Base-by-base conservation (phyloP, 768 basidiomycete species). In the Mycena rebaudengoi region DNA sequence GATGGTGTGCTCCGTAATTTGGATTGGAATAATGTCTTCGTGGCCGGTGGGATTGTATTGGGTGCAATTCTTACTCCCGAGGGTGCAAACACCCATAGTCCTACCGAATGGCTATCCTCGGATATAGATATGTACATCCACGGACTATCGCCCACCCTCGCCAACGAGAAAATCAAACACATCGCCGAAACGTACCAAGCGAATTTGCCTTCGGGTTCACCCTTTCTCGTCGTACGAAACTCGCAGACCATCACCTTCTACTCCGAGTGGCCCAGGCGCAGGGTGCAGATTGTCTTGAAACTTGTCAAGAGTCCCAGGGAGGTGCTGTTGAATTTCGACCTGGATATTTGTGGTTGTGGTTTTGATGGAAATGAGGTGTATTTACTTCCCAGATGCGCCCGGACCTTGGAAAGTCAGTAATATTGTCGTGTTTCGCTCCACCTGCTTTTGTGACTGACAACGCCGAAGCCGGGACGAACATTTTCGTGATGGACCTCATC, bases 231-330 rank as follows among this genome's bases (percentile, higher is more conserved):
- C 49, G 68, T 69, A 28, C 52, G 69, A 2, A 67, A 67, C n/a
- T 65, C 66, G 20, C 69, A 65, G 37, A 67, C 69, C 6, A 67
- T 67, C 29, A 69, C 66, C 2, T 26, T 69, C 18, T 69, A 67
- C 43, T 64, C 69, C 0, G 33, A 48, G 23, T 69, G 56, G 53
- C 66, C 65, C 3, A 67, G 32, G 23, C 56, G 60, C 14, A 45
- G 66, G 21, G 59, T 69, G 25, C 69, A 69, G 26, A 65, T 67
- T 23, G 66, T 69, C 13, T 37, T 69, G 43, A 69, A 69, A 63
- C 44, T 69, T 16, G 62, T 64, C 33, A 51, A 58, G 23, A 64
- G 20, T 44, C 62, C 65, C 1, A 52, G 55, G 16, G 66, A 67
- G 21, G 66, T 69, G 4, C 48, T 67, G 23, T 29, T 64, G 35